phyloP scores from a whole-genome alignment of 1,284 basidiomycete genomes.

The Cryptococcus amylolentus region DNA sequence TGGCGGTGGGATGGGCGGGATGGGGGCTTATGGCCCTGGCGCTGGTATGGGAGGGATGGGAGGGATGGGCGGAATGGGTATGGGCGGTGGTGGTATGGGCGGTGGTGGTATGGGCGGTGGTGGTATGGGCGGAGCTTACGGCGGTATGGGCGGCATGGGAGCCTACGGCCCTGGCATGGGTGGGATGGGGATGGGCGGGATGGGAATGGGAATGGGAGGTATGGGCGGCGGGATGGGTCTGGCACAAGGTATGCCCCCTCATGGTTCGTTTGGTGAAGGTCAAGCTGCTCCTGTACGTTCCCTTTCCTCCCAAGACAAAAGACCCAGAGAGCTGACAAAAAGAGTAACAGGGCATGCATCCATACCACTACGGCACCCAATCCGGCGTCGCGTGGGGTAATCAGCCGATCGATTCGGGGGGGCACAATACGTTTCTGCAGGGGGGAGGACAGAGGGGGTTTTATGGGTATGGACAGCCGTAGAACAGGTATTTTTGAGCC shows the following conservation, averaged over 20 bases:
- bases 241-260: conserved; percentile 9
- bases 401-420: conserved; percentile 37
- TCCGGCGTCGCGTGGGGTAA: conserved; percentile 34
- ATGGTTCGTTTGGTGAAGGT: conserved; percentile 26
- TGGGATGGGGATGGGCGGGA: conserved; percentile 13
- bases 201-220: conserved; percentile 3
- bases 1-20: conserved; percentile 1
- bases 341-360: conserved; percentile 38
- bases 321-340: not conserved
- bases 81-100: conserved; percentile 2
- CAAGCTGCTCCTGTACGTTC: conserved; percentile 36
- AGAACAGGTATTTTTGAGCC: conserved; percentile 18
- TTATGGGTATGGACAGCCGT: conserved; percentile 35
- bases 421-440: conserved; percentile 31
- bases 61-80: conserved; percentile 16
- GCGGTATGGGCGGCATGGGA: conserved; percentile 10
- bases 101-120: conserved; percentile 6
- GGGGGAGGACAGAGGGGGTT: conserved; percentile 21
- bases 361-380: conserved; percentile 33
- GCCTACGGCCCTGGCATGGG: conserved; percentile 1
- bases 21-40: conserved; percentile 3
- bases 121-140: no score
- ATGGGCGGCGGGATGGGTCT: conserved; percentile 10
- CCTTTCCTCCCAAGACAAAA: not conserved
- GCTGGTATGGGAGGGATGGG: conserved; percentile 17